These are phyloP conservation scores for Candida fluviatilis DNA, from an alignment of 805 yeast species.

Conservation along the genomic window DNA sequence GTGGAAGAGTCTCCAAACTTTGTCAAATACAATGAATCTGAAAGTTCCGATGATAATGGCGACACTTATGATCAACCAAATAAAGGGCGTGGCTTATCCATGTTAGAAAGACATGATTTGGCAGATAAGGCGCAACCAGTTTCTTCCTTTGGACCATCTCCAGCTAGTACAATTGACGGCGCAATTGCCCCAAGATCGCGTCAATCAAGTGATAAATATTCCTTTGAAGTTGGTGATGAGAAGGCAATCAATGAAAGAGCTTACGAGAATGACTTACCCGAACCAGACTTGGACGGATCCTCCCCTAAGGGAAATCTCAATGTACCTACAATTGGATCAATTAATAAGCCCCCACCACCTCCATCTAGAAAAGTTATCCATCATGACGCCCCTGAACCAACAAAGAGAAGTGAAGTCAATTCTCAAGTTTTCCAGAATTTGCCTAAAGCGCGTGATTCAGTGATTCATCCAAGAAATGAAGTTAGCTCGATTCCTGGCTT, in stretches of 20 bases:
- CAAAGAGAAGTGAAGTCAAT: constrained; percentile 23
- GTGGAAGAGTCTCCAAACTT: constrained; percentile 3
- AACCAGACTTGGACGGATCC: not conserved
- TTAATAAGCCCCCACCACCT: constrained; percentile 48
- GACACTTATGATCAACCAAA: not conserved
- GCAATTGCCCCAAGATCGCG: not conserved
- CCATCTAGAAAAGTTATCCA: constrained; percentile 50
- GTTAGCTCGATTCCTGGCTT: constrained; percentile 13
- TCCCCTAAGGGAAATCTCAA: not conserved
- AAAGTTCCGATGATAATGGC: constrained; percentile 1
- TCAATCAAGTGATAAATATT: constrained; percentile 2
- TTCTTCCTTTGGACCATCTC: not conserved
- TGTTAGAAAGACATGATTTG: constrained; percentile 32
- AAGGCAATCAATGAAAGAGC: not conserved
- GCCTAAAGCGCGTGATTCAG: constrained; percentile 35
- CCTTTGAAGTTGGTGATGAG: constrained; percentile 4
- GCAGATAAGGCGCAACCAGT: constrained; percentile 5
- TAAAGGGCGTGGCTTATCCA: constrained; percentile 15
- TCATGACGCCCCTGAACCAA: constrained; percentile 21
- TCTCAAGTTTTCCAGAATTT: constrained; percentile 46
- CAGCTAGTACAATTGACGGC: not conserved
- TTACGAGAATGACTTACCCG: not conserved
- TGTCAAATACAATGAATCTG: constrained; percentile 1
- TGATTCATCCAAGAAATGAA: constrained; percentile 12
- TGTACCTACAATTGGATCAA: not conserved